Percentiles rank a stretch among this genome's conserved stretches.
phyloP scores from a whole-genome alignment of 2,329 filamentous ascomycete genomes.

The Sarocladium strictum region DNA sequence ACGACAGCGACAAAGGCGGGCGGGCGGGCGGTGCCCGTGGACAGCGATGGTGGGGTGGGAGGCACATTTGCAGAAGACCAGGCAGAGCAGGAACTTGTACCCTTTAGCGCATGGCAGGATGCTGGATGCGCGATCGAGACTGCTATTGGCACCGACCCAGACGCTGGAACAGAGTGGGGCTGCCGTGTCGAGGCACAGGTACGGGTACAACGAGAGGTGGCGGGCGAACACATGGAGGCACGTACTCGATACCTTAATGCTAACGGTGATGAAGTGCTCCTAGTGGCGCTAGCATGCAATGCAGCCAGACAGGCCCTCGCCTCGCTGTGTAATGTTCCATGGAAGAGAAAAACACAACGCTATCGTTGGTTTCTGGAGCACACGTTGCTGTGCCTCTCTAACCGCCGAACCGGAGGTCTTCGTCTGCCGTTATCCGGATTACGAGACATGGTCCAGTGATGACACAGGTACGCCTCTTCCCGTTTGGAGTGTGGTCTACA shows the following conservation, averaged over 20 bases:
- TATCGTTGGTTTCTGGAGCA: not conserved
- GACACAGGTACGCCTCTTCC: not conserved
- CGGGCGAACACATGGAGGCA: not conserved
- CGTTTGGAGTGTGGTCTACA: no score
- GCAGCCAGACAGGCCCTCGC: not conserved
- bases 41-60: not conserved
- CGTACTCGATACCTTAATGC: not conserved
- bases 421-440: not conserved
- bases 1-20: not conserved
- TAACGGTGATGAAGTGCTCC: not conserved
- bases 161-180: not conserved
- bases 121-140: not conserved
- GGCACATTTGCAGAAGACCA: not conserved
- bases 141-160: not conserved
- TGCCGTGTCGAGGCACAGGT: not conserved
- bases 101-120: not conserved
- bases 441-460: not conserved
- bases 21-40: not conserved
- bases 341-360: not conserved
- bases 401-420: not conserved
- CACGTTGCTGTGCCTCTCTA: conserved; percentile 3
- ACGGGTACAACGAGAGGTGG: not conserved
- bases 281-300: no score
- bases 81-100: not conserved
- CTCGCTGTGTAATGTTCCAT: not conserved